These are phyloP conservation scores for Anthoceros angustus DNA, from an alignment of 225 moss, liverwort and hornwort genomes.

Conservation along the genomic window DNA sequence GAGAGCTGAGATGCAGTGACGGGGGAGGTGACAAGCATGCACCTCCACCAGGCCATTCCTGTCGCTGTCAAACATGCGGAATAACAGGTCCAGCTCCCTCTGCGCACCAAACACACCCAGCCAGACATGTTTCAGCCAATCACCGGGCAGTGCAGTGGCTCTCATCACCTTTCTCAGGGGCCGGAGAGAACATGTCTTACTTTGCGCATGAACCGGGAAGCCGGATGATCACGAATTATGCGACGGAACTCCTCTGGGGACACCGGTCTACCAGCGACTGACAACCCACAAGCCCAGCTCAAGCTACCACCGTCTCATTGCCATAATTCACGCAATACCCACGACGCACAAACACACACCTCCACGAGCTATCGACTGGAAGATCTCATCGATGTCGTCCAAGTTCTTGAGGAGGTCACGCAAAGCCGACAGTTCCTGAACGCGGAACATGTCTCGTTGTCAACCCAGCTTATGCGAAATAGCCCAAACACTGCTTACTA, in stretches of 20 bases:
- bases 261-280: slow-evolving; percentile 46
- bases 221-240: slow-evolving; percentile 51
- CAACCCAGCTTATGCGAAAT: neutral
- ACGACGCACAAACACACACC: slow-evolving; percentile 13
- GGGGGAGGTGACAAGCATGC: no score
- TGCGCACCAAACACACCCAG: neutral
- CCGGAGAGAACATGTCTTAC: slow-evolving; percentile 9
- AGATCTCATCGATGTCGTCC: slow-evolving; percentile 85
- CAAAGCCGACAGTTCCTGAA: slow-evolving; percentile 66
- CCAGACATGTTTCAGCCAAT: no score
- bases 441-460: no score
- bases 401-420: slow-evolving; percentile 70
- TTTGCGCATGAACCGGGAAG: slow-evolving; percentile 51
- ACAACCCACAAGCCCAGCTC: neutral
- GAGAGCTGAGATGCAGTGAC: no score
- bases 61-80: slow-evolving; percentile 3
- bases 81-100: neutral
- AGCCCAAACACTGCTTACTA: neutral
- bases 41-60: neutral
- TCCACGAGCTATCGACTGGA: slow-evolving; percentile 53
- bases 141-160: no score
- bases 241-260: slow-evolving; percentile 27
- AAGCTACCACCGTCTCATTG: neutral
- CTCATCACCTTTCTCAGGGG: neutral
- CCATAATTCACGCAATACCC: neutral